A percentile compares a stretch with the other conserved stretches of the same genome.
Conservation (phyloP, 805 yeast species). For the Candida loeiensis region DNA sequence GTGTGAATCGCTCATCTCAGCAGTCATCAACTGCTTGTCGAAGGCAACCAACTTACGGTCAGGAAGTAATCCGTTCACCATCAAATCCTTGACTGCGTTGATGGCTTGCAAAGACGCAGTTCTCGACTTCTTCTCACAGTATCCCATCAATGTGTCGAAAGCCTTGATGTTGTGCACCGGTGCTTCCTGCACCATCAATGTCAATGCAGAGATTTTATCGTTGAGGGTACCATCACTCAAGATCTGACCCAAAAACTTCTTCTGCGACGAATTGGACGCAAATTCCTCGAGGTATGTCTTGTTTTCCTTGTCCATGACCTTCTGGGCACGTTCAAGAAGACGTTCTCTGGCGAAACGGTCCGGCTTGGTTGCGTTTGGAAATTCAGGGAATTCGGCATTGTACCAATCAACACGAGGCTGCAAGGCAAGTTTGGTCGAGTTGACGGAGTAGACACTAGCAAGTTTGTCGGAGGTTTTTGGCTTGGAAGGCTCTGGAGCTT, state of each 20-base stretch:
- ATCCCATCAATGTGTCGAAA: constrained; percentile 68
- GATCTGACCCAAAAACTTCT: constrained; percentile 83
- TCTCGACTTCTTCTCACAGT: constrained; percentile 88
- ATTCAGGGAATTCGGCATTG: constrained; percentile 30
- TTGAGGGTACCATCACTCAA: constrained; percentile 88
- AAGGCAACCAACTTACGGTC: constrained; percentile 79
- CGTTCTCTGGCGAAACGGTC: constrained; percentile 56
- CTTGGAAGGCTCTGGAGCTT: constrained; percentile 8
- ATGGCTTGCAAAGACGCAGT: constrained; percentile 90
- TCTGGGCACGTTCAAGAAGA: constrained; percentile 63
- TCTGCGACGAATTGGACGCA: constrained; percentile 73
- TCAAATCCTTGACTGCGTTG: constrained; percentile 84
- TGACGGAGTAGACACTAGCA: constrained; percentile 45
- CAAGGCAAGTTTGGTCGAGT: constrained; percentile 52
- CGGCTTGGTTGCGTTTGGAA: constrained; percentile 32
- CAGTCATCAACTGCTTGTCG: constrained; percentile 63
- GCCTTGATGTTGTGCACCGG: constrained; percentile 88
- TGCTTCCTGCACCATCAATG: constrained; percentile 89
- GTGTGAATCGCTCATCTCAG: constrained; percentile 39
- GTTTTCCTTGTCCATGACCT: constrained; percentile 67
- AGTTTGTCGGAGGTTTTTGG: constrained; percentile 24
- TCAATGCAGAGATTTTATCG: constrained; percentile 93
- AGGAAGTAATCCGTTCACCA: constrained; percentile 78
- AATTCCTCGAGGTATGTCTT: constrained; percentile 67
- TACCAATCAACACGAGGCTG: constrained; percentile 77